These are phyloP conservation scores for Omphalea diandra DNA, from an alignment of 441 rosid species.

Conservation along the genomic window DNA sequence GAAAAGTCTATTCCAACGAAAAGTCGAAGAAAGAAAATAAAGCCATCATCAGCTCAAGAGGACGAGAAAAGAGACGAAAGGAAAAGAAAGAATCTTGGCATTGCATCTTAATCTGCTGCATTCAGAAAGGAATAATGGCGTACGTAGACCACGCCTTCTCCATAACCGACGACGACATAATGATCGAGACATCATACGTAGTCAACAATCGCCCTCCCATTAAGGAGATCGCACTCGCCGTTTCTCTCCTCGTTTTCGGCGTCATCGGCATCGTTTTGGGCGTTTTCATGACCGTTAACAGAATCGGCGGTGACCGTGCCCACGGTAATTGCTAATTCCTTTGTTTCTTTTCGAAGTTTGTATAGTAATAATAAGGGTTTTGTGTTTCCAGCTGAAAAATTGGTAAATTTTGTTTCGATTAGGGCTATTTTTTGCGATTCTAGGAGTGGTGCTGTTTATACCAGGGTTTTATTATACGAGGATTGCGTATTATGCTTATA, in stretches of 20 bases:
- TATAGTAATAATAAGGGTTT: constrained; percentile 6
- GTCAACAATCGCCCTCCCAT: constrained; percentile 80
- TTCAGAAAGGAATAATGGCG: constrained; percentile 66
- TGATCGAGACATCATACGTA: constrained; percentile 70
- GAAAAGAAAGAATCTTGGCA: not conserved
- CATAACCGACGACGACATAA: constrained; percentile 84
- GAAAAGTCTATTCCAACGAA: constrained; percentile 1
- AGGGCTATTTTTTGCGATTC: constrained; percentile 85
- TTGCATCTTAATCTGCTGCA: not conserved
- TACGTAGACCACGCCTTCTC: constrained; percentile 98
- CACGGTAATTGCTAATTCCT: constrained; percentile 49
- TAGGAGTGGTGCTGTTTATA: constrained; percentile 79
- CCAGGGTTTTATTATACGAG: constrained; percentile 95
- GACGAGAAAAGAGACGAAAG: not conserved
- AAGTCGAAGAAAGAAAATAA: not conserved
- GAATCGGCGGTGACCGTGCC: constrained; percentile 82
- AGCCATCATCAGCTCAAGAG: not conserved
- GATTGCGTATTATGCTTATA: constrained; percentile 90
- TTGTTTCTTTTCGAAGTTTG: not conserved
- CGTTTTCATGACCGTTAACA: constrained; percentile 61
- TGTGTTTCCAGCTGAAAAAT: not conserved
- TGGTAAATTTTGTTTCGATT: constrained; percentile 26
- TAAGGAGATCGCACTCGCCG: constrained; percentile 91
- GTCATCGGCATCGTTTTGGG: constrained; percentile 68
- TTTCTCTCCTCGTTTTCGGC: constrained; percentile 86